Base-by-base conservation (phyloP, 1,139 yeast genomes). In the Eremothecium sinecaudum region DNA sequence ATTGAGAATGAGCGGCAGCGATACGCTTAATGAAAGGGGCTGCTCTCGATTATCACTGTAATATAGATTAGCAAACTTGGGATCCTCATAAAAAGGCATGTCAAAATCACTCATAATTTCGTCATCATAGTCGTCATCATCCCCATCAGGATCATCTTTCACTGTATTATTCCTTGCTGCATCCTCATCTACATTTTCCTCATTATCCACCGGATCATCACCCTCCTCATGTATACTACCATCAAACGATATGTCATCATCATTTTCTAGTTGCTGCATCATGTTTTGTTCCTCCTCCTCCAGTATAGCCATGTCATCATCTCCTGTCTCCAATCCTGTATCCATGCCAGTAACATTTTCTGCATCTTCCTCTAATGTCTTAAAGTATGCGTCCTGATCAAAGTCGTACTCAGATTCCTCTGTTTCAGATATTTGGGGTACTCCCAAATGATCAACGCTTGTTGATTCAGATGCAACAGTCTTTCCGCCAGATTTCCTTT, bases 311-410 rank as follows among this genome's bases (percentile, higher is more conserved):
- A 41, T 66, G 67, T 38, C 73, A 37, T 75, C 81, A 34, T 71
- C 75, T 32, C 67, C 59, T 15, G 77, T 69, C 18, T 69, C 77
- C 31, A 72, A 45, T 2, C 75, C 70, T 36, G 64, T 62, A 30
- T 66, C 63, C 3, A 56, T 42, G 12, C 44, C 41, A 12, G 47
- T 44, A 28, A 54, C 54, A 24, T 50, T 45, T 22, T 74, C 80
- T 43, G 73, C 71, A 47, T 77, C 82, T 15, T 76, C 80, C 45
- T 76, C 80, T 33, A 75, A 62, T 1, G 84, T 76, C 28, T 79
- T 79, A 37, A 79, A 66, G 39, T 79, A 65, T 42, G 76, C 81
- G 46, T 78, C 79, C 47, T 77, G 80, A 51, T 79, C 86, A 41
- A 79, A 73, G 48, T 78, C 83, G 50, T 76, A 82, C 40, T 78